Conservation (phyloP, 202 grass and related monocot species). For the Schoenoplectus tabernaemontani region DNA sequence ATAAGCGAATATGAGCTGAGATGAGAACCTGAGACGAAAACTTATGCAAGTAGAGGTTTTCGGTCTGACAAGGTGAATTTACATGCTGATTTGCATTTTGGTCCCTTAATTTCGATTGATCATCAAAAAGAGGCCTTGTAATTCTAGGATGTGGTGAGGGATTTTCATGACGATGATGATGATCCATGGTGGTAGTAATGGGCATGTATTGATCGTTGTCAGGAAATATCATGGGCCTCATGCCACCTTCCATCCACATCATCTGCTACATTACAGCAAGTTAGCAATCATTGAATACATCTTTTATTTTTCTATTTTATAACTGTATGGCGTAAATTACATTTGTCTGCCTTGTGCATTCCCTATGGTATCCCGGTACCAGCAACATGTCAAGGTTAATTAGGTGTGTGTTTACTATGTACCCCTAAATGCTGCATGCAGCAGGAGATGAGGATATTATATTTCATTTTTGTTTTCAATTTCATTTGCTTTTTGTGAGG, state of each 20-base stretch:
- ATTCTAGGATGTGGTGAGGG: not conserved
- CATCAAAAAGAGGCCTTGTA: constrained; percentile 1
- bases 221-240: constrained; percentile 70
- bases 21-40: constrained; percentile 26
- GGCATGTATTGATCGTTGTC: constrained; percentile 60
- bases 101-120: not conserved
- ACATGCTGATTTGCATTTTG: constrained; percentile 19
- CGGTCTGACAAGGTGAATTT: constrained; percentile 41
- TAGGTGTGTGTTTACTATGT: not conserved
- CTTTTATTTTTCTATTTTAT: not conserved
- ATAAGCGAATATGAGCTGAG: not conserved
- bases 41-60: constrained; percentile 41
- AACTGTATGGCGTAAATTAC: not conserved
- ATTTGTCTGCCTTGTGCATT: not conserved
- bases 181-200: constrained; percentile 37
- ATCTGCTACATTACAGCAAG: constrained; percentile 48
- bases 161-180: not conserved
- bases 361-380: not conserved
- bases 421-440: not conserved
- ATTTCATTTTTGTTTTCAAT: not conserved
- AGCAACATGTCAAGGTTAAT: not conserved
- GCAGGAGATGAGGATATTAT: not conserved
- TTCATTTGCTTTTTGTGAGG: too few species aligned
- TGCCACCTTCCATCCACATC: constrained; percentile 74
- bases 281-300: constrained; percentile 5